Conservation (phyloP, 1,139 yeast genomes). For the Wickerhamiella infanticola region DNA sequence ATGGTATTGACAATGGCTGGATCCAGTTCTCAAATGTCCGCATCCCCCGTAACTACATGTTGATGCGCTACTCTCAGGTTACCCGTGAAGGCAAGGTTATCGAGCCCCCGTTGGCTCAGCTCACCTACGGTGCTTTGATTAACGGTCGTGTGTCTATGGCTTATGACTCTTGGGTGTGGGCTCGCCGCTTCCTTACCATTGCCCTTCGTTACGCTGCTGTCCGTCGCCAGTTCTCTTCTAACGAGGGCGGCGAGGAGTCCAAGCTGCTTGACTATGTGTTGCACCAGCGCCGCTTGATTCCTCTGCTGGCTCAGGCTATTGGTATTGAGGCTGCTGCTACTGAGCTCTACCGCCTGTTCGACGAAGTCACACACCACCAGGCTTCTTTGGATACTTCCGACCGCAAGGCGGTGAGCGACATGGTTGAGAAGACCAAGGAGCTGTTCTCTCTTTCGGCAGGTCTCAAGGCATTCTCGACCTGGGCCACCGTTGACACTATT, state of each 20-base stretch:
- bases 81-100: constrained; percentile 51
- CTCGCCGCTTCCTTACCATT: constrained; percentile 66
- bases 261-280: constrained; percentile 61
- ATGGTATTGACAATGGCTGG: constrained; percentile 75
- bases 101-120: constrained; percentile 63
- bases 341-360: constrained; percentile 42
- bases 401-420: constrained; percentile 25
- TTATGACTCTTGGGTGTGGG: constrained; percentile 62
- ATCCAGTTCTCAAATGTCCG: constrained; percentile 71
- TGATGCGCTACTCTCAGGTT: constrained; percentile 66
- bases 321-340: constrained; percentile 62
- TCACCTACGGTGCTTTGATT: constrained; percentile 71
- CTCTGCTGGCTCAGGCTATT: constrained; percentile 66
- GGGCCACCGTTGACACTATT: constrained; percentile 60
- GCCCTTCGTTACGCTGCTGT: constrained; percentile 83
- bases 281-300: constrained; percentile 75
- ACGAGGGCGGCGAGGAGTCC: constrained; percentile 25
- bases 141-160: constrained; percentile 90
- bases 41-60: constrained; percentile 71
- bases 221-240: constrained; percentile 66
- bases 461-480: constrained; percentile 69
- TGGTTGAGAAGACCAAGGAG: constrained; percentile 50
- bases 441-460: constrained; percentile 73
- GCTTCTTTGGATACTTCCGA: constrained; percentile 14
- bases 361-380: constrained; percentile 32